phyloP scores from a whole-genome alignment of 441 rosid genomes.

The Pelargonium cotyledonis region DNA sequence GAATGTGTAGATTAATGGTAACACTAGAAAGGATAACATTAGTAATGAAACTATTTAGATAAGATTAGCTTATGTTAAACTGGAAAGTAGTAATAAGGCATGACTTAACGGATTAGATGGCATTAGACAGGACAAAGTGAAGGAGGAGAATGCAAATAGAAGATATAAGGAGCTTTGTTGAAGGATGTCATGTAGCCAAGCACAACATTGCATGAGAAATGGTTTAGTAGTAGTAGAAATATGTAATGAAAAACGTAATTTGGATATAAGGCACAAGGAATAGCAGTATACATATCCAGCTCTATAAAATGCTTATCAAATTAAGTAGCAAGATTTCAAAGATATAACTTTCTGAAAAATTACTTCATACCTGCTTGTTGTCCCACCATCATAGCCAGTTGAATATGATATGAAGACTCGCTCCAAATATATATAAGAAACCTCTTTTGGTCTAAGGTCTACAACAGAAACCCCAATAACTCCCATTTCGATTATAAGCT shows the following conservation, averaged over 20 bases:
- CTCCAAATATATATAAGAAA: slow-evolving; percentile 71
- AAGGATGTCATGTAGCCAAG: no score
- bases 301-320: background rate
- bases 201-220: no score
- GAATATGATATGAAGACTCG: slow-evolving; percentile 79
- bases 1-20: no score
- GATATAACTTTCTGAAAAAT: background rate
- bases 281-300: background rate
- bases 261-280: background rate
- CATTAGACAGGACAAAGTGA: no score
- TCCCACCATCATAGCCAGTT: slow-evolving; percentile 88
- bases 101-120: no score
- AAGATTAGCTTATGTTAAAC: no score
- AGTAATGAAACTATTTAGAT: no score
- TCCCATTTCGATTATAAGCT: slow-evolving; percentile 84
- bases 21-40: no score
- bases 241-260: background rate
- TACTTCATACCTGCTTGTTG: slow-evolving; percentile 72
- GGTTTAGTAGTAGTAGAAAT: no score
- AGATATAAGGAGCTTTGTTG: no score
- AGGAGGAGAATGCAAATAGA: no score
- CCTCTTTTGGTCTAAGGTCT: slow-evolving; percentile 87
- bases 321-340: slow-evolving; percentile 2
- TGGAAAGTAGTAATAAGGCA: no score
- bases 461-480: slow-evolving; percentile 81